These are phyloP conservation scores for Mycena crocata DNA, from an alignment of 768 basidiomycete genomes.

Conservation along the genomic window DNA sequence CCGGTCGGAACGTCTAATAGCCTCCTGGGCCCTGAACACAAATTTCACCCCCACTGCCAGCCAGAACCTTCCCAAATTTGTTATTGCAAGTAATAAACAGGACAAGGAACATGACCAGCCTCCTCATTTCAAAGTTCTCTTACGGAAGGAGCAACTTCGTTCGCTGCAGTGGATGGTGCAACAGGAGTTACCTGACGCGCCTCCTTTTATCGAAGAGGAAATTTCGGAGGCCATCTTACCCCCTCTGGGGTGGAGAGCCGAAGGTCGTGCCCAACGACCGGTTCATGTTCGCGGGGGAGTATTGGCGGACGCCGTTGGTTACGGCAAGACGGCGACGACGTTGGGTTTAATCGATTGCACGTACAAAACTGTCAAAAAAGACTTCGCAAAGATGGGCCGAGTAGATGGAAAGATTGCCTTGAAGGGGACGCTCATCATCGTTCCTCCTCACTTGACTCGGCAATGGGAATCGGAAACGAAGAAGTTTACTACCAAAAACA, in stretches of 20 bases:
- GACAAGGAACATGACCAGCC: conserved; percentile 83
- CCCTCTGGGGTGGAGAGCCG: conserved; percentile 93
- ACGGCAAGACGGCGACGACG: conserved; percentile 96
- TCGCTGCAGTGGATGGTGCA: conserved; percentile 93
- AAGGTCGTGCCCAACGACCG: conserved; percentile 86
- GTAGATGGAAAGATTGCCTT: conserved; percentile 77
- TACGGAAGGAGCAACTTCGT: conserved; percentile 89
- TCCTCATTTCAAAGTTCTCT: conserved; percentile 76
- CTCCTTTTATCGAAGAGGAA: conserved; percentile 92
- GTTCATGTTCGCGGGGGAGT: conserved; percentile 88
- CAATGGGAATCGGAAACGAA: conserved; percentile 91
- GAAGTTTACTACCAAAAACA: conserved; percentile 80
- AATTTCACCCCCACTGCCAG: conserved; percentile 77
- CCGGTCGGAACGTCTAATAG: conserved; percentile 57
- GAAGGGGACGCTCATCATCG: conserved; percentile 85
- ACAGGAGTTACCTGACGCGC: conserved; percentile 73
- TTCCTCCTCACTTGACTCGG: conserved; percentile 89
- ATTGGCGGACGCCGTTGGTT: conserved; percentile 95
- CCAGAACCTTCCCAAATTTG: conserved; percentile 71
- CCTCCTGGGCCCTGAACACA: conserved; percentile 88
- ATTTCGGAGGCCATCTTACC: conserved; percentile 90
- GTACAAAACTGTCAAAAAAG: conserved; percentile 63
- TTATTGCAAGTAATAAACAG: conserved; percentile 77
- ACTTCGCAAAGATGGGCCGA: conserved; percentile 63
- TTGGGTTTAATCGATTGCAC: conserved; percentile 88